Conservation (phyloP, 768 basidiomycete genomes). For the Podaxis sp. region DNA sequence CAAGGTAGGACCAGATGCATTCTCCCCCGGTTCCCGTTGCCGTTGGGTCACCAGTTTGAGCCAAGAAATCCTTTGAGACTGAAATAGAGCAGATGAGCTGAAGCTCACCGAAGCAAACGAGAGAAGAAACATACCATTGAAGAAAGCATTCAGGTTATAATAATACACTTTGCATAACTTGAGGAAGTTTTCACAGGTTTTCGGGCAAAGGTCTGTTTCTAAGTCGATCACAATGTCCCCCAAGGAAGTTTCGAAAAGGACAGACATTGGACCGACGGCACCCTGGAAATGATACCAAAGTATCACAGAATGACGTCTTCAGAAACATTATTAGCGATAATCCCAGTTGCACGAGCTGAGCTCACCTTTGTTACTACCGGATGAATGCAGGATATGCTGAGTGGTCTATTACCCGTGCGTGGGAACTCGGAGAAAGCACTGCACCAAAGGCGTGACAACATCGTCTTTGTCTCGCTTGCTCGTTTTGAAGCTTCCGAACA, state of each 20-base stretch:
- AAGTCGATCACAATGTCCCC: conserved; percentile 97
- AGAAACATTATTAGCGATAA: background rate
- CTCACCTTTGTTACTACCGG: background rate
- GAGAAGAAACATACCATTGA: conserved; percentile 73
- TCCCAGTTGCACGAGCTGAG: background rate
- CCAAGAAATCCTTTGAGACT: conserved; percentile 98
- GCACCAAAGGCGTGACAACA: background rate
- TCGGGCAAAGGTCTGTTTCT: conserved; percentile 87
- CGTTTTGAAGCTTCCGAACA: background rate
- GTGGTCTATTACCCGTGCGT: background rate
- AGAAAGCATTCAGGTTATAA: conserved; percentile 96
- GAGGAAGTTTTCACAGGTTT: conserved; percentile 92
- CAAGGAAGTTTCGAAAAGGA: conserved; percentile 93
- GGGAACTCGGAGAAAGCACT: background rate
- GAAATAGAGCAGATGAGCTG: background rate
- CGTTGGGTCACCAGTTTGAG: conserved; percentile 94
- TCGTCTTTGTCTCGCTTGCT: background rate
- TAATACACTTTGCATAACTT: conserved; percentile 98
- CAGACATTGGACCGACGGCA: conserved; percentile 64
- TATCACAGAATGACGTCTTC: background rate
- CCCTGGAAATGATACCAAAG: background rate
- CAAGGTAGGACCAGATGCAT: conserved; percentile 79
- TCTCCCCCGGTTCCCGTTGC: conserved; percentile 94
- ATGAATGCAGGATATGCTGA: background rate
- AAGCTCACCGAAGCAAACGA: conserved; percentile 1